These are phyloP conservation scores for Citrus australasica DNA, from an alignment of 345 rosid species.

Conservation along the genomic window DNA sequence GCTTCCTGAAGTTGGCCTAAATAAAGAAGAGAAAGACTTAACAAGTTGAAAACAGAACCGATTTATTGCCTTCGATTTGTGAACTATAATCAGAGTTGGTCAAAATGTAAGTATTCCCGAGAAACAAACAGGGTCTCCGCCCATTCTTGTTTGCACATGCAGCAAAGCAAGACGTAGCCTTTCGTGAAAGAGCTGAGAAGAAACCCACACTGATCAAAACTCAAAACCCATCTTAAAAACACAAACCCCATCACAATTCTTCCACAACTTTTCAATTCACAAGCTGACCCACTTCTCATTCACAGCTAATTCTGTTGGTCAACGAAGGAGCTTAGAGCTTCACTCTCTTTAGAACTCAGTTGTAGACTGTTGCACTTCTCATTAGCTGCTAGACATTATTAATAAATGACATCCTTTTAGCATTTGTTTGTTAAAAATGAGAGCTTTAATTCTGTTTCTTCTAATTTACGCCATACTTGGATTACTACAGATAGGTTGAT, in stretches of 20 bases:
- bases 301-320: constrained; percentile 67
- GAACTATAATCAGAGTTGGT: too few species aligned
- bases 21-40: too few species aligned
- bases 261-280: constrained; percentile 45
- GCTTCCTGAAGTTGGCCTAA: background rate
- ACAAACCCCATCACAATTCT: constrained; percentile 19
- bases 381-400: constrained; percentile 37
- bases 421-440: constrained; percentile 46
- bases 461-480: constrained; percentile 50
- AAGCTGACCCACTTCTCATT: constrained; percentile 48
- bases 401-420: constrained; percentile 66
- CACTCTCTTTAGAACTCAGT: constrained; percentile 44
- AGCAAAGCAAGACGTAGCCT: background rate
- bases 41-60: too few species aligned
- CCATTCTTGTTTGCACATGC: constrained; percentile 20
- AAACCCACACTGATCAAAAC: constrained; percentile 40
- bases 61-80: too few species aligned
- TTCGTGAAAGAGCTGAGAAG: constrained; percentile 38
- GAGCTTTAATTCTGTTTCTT: constrained; percentile 36
- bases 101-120: constrained; percentile 8
- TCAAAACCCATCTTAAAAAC: background rate
- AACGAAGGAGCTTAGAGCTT: constrained; percentile 30
- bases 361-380: constrained; percentile 49
- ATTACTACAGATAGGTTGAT: constrained; percentile 66
- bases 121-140: constrained; percentile 18